These are phyloP conservation scores for Eutrema japonicum DNA, from an alignment of 345 rosid genomes.

Conservation along the genomic window DNA sequence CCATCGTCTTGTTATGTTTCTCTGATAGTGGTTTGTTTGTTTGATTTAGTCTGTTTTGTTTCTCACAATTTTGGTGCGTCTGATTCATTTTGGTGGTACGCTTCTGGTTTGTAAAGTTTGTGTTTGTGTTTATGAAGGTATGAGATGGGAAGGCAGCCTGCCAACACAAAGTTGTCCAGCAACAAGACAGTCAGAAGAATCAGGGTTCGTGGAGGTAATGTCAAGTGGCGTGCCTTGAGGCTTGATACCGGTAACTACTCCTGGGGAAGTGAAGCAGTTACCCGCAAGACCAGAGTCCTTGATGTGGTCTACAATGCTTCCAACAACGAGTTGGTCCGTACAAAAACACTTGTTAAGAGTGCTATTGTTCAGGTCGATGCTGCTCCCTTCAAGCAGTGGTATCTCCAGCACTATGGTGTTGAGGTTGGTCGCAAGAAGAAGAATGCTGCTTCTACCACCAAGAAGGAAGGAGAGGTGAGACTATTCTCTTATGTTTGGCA, in stretches of 20 bases:
- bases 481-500: not conserved
- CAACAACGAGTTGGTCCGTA: conserved; percentile 85
- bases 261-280: conserved; percentile 89
- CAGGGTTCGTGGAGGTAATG: conserved; percentile 83
- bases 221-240: conserved; percentile 88
- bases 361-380: conserved; percentile 76
- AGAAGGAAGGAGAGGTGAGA: conserved; percentile 67
- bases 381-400: conserved; percentile 79
- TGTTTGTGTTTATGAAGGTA: conserved; percentile 51
- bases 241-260: conserved; percentile 88
- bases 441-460: conserved; percentile 42
- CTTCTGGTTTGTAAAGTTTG: not conserved
- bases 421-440: conserved; percentile 85
- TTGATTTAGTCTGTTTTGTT: not conserved
- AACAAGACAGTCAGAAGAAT: conserved; percentile 88
- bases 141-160: conserved; percentile 89
- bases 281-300: conserved; percentile 81
- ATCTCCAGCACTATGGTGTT: conserved; percentile 67
- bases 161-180: conserved; percentile 80
- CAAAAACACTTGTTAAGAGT: conserved; percentile 78
- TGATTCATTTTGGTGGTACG: not conserved
- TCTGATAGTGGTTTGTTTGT: too few relatives aligned
- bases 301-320: conserved; percentile 92
- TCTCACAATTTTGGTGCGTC: not conserved
- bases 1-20: too few relatives aligned